A percentile compares a stretch with the other conserved stretches of the same genome.
Evolutionary conservation across 495 filamentous ascomycete genomes (phyloP).

Genomic region (Tricharina praecox): DNA sequence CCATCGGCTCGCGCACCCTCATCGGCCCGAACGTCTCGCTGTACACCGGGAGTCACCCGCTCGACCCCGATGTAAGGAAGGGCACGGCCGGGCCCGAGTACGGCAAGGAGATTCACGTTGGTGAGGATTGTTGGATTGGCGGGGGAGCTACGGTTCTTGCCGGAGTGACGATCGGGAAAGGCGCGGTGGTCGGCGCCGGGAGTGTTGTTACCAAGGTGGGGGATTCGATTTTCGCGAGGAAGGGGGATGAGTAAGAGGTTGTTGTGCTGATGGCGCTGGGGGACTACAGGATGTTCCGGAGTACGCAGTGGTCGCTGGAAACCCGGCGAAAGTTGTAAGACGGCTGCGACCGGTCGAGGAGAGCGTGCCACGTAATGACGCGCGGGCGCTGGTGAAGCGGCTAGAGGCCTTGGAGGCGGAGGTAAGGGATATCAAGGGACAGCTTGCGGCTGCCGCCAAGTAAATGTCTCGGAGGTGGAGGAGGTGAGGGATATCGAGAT

Average conservation of each 20-base stretch:
- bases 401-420: conserved; percentile 7
- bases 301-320: conserved; percentile 47
- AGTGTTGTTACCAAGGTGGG: conserved; percentile 70
- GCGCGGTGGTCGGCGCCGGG: conserved; percentile 61
- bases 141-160: conserved; percentile 59
- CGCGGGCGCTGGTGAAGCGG: not conserved
- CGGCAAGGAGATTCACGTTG: conserved; percentile 59
- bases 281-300: conserved; percentile 46
- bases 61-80: conserved; percentile 55
- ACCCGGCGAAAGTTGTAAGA: conserved; percentile 46
- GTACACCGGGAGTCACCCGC: conserved; percentile 56
- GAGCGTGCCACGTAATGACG: not conserved
- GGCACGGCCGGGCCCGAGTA: conserved; percentile 58
- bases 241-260: not conserved
- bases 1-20: conserved; percentile 61
- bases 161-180: conserved; percentile 64
- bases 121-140: conserved; percentile 80
- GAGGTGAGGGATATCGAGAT: no score
- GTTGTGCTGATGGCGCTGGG: not conserved
- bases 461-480: no score
- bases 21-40: conserved; percentile 65
- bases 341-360: conserved; percentile 31
- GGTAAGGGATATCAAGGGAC: conserved; percentile 8
- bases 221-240: not conserved
- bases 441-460: not conserved